phyloP scores from a whole-genome alignment of 163 green algal species.

The Scenedesmus sp. region DNA sequence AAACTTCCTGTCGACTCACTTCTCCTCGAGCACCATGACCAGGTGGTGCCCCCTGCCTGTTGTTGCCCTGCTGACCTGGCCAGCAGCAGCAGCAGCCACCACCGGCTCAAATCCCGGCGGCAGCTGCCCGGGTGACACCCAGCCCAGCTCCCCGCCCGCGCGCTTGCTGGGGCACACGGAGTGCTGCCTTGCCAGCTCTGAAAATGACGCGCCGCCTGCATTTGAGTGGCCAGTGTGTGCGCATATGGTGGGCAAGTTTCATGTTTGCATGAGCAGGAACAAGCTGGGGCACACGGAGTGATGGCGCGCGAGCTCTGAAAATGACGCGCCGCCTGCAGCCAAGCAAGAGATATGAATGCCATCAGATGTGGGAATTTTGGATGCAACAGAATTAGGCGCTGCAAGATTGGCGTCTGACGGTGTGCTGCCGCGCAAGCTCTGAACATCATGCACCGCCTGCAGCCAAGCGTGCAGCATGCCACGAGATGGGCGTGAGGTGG shows the following conservation, averaged over 20 bases:
- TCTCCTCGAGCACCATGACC: slow-evolving; percentile 58
- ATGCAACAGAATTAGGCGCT: too few species aligned
- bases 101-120: slow-evolving; percentile 65
- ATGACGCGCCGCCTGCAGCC: background rate
- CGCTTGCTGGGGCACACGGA: background rate
- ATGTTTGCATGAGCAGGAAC: background rate
- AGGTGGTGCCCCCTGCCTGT: slow-evolving; percentile 65
- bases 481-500: too few species aligned
- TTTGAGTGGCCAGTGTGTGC: background rate
- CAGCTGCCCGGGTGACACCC: slow-evolving; percentile 56
- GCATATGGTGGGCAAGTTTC: background rate
- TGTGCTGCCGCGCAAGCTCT: too few species aligned
- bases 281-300: too few species aligned
- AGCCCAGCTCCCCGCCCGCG: slow-evolving; percentile 63
- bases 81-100: slow-evolving; percentile 53
- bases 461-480: too few species aligned
- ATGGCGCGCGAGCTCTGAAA: background rate
- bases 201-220: background rate
- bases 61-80: slow-evolving; percentile 37
- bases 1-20: background rate
- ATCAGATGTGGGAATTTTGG: too few species aligned
- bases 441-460: too few species aligned
- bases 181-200: background rate
- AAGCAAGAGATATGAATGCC: too few species aligned
- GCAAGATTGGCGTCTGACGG: too few species aligned